These are phyloP conservation scores for Fallopia convolvulus DNA, from an alignment of 148 eudicot species.

Conservation along the genomic window DNA sequence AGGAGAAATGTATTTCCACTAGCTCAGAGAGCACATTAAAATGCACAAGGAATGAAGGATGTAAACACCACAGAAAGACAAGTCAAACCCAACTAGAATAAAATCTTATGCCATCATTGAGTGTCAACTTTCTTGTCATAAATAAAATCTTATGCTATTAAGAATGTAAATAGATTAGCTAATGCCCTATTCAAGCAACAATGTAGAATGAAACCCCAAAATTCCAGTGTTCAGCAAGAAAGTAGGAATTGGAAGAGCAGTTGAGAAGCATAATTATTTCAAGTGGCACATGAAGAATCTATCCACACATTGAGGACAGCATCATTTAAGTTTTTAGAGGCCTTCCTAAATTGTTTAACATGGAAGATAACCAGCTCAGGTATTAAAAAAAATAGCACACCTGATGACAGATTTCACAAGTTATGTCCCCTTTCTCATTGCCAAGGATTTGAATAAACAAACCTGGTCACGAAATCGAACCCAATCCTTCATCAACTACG, in stretches of 20 bases:
- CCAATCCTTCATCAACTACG: too few relatives aligned
- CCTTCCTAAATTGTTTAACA: not conserved
- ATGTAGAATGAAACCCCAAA: not conserved
- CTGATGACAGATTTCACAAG: constrained; percentile 88
- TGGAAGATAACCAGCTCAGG: not conserved
- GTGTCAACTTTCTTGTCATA: too few relatives aligned
- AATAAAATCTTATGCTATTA: too few relatives aligned
- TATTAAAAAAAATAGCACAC: constrained; percentile 24
- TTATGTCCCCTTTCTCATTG: constrained; percentile 76
- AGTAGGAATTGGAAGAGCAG: not conserved
- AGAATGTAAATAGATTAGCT: not conserved
- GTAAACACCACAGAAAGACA: not conserved
- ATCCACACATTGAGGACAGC: not conserved
- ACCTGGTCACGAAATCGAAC: too few relatives aligned
- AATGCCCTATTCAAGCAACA: not conserved
- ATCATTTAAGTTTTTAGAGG: not conserved
- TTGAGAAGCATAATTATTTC: not conserved
- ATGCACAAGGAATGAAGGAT: not conserved
- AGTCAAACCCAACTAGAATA: not conserved
- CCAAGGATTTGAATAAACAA: too few relatives aligned
- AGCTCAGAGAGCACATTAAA: not conserved
- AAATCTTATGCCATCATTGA: too few relatives aligned
- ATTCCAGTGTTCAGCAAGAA: not conserved
- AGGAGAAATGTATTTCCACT: not conserved
- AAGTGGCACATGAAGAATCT: not conserved